Base-by-base conservation (phyloP, 2,329 filamentous ascomycete species). In the Tolypocladium endophyticum region DNA sequence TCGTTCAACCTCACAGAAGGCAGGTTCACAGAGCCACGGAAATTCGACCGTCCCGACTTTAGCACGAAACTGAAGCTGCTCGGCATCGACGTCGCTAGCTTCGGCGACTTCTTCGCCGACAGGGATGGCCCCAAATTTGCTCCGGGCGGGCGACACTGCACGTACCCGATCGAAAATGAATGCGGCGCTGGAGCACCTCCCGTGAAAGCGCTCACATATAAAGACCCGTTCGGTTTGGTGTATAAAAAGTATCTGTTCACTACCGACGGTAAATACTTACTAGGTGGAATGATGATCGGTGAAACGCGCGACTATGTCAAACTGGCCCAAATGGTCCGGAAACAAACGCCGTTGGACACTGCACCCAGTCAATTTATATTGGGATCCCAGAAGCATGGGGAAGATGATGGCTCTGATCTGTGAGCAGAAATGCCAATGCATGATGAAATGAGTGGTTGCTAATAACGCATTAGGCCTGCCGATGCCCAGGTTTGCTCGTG, bases 211-310 rank as follows among this genome's bases (percentile, higher is more conserved):
- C 76, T 96, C 50, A 93, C 88, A 0, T 96, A 96, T 76, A 91
- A 88, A 63, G 92, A 96, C 68, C 92, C 92, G 0, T 96, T 96
- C 70, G 82, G 86, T 59, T 87, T 90, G 55, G 85, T 96, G 1
- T 96, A 96, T 77, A 96, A 96, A 73, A 96, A 96, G 70, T 96
- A 94, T 72, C 77, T 96, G 14, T 96, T 96, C 69, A 95, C 92
- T 0, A 78, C 87, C 69, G 92, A 96, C 69, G 92, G 92, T 33
- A 95, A 95, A 71, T 93, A 93, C 67, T 78, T 96, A 1, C 83
- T 96, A 0, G 92, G 92, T n/a, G 92, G 92, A 4, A 96, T 96
- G 90, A 96, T 96, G 90, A 94, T 96, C 62, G 92, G 92, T 45
- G 92, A 96, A 68, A 95, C 90, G 0, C 88, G 84, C 63, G 92